Conservation (phyloP, 768 basidiomycete genomes). For the Boletus pseudopeckii region DNA sequence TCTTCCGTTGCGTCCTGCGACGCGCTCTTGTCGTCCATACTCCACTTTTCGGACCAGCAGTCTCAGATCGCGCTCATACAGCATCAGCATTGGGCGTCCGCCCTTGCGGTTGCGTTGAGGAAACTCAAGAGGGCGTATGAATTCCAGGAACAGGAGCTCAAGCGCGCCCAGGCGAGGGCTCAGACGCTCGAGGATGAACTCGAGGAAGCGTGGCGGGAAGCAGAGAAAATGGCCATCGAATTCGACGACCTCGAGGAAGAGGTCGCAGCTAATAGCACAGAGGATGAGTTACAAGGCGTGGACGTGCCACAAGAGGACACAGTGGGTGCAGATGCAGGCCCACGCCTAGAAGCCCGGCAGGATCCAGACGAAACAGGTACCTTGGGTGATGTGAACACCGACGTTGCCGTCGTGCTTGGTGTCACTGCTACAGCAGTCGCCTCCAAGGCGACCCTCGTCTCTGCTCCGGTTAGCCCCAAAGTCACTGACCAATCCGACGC, state of each 20-base stretch:
- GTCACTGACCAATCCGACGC: constrained; percentile 12
- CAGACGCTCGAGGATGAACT: constrained; percentile 63
- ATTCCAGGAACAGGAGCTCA: constrained; percentile 57
- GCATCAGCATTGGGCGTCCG: constrained; percentile 71
- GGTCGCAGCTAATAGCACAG: constrained; percentile 21
- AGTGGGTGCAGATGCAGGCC: not conserved
- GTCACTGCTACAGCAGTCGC: constrained; percentile 39
- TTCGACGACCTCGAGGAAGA: constrained; percentile 58
- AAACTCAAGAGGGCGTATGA: constrained; percentile 78
- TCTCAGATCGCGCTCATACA: constrained; percentile 57
- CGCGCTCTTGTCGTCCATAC: constrained; percentile 51
- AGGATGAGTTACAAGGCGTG: not conserved
- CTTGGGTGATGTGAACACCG: constrained; percentile 24
- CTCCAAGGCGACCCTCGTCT: constrained; percentile 34
- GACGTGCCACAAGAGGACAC: not conserved
- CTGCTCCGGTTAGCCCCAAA: constrained; percentile 1
- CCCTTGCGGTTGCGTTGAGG: constrained; percentile 70
- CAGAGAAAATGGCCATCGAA: constrained; percentile 67
- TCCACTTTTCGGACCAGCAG: constrained; percentile 59
- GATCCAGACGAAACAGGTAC: constrained; percentile 28
- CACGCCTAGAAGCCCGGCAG: constrained; percentile 1
- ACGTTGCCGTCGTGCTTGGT: constrained; percentile 33
- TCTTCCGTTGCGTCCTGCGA: constrained; percentile 60
- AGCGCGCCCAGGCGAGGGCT: constrained; percentile 44
- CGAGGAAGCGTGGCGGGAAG: constrained; percentile 78